phyloP scores from a whole-genome alignment of 805 yeast genomes.

The Zygotorulaspora danielsina region DNA sequence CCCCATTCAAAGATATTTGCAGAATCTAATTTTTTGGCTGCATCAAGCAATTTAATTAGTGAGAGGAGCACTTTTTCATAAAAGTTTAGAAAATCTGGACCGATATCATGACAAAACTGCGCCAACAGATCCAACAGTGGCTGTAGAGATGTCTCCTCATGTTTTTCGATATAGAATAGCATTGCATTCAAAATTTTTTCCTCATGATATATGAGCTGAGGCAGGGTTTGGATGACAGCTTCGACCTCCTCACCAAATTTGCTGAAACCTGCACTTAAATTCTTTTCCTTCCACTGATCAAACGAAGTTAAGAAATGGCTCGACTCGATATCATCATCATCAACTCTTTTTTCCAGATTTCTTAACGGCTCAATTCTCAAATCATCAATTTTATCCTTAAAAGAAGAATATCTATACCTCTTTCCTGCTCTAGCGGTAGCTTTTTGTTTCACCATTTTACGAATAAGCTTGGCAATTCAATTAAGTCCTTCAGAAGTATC shows the following conservation, averaged over 20 bases:
- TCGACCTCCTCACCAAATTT: conserved; percentile 56
- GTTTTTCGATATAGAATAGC: conserved; percentile 42
- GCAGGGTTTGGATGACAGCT: conserved; percentile 59
- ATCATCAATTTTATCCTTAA: conserved; percentile 77
- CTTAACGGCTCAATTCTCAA: conserved; percentile 75
- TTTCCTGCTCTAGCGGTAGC: conserved; percentile 54
- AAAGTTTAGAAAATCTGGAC: conserved; percentile 79
- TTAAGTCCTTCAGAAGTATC: no score
- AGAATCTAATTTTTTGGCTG: conserved; percentile 47
- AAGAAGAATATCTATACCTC: conserved; percentile 64
- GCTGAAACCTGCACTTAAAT: conserved; percentile 66
- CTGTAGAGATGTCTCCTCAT: conserved; percentile 70
- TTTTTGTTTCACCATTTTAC: conserved; percentile 35
- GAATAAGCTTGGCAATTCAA: no score
- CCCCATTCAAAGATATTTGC: conserved; percentile 72
- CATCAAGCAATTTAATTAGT: conserved; percentile 43
- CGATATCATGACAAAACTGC: conserved; percentile 87
- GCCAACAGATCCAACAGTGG: conserved; percentile 76
- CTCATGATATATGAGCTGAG: conserved; percentile 76
- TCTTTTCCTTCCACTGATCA: conserved; percentile 85
- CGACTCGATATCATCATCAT: conserved; percentile 64
- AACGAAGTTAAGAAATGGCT: conserved; percentile 78
- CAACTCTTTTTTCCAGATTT: conserved; percentile 53
- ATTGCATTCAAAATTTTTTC: conserved; percentile 53
- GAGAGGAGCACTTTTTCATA: conserved; percentile 51